Base-by-base conservation (phyloP, 352 stramenopile genomes). In the Phytopythium oedochilum region DNA sequence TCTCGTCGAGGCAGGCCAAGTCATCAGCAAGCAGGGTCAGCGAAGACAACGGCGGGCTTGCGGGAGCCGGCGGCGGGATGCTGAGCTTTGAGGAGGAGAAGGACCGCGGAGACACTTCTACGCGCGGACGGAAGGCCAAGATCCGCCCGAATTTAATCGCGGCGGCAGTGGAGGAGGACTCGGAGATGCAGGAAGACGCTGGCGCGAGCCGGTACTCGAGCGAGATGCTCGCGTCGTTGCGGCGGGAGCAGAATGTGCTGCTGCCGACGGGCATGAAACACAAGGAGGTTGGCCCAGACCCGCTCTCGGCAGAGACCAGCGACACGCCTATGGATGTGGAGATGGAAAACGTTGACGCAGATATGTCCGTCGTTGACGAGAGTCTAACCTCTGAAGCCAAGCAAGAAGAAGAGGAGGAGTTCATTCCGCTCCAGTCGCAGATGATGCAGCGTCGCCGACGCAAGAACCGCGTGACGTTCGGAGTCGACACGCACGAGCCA, bases 161-260 rank as follows among this genome's bases (percentile, higher is more conserved):
- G 4, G 63, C 57, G 22, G 68, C 29, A 22, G 56, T 59, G 34
- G 17, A 14, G 23, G 59, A 66, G 8, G 63, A 73, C 17, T 43
- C 64, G 23, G 48, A 72, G 9, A 48, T 64, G 26, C 53, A 53
- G 28, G 53, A 57, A 9, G 59, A 72, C 11, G 43, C 47, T 5
- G 14, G 4, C 12, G 38, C 25, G 12, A 68, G 57, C 31, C 31
- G 57, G 17, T 92, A 92, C 55, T 86, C 79, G 31, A 48, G 47
- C 3, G 75, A 88, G 44, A 83, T 82, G 70, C 53, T 92, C 22
- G 74, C 65, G 40, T 67, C 73, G 5, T 43, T 92, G 53, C 54
- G 70, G 14, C 68, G 65, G n/a, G 79, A 89, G n/a, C 82, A 92
- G 55, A 90, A 85, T 22, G 70, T 89, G 42, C 43, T 86, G 51